Evolutionary conservation across 371 early-diverging fungal species (phyloP).

Genomic region (Rhizopus stolonifer): DNA sequence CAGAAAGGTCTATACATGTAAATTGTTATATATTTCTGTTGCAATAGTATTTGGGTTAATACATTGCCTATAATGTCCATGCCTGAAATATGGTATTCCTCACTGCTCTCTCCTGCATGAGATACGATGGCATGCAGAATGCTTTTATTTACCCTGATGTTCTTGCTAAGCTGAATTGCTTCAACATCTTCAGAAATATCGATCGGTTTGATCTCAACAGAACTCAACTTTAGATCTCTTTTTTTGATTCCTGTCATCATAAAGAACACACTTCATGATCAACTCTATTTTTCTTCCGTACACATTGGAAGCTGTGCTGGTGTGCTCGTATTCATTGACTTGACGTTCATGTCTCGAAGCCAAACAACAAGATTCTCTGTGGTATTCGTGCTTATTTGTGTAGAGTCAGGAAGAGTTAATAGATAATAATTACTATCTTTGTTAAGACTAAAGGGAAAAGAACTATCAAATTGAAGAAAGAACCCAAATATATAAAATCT

Average conservation of each 20-base stretch:
- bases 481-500: too few species aligned
- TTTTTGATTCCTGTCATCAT: constrained; percentile 6
- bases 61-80: constrained; percentile 5
- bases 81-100: constrained; percentile 1
- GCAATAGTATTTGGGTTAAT: too few species aligned
- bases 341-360: constrained; percentile 2
- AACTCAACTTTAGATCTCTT: constrained; percentile 2
- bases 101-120: constrained; percentile 2
- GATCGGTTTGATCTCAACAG: constrained; percentile 5
- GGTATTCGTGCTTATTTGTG: too few species aligned
- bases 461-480: too few species aligned
- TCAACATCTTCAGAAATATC: constrained; percentile 4
- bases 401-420: too few species aligned
- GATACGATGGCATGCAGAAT: constrained; percentile 2
- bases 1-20: constrained; percentile 3
- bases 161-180: constrained; percentile 5
- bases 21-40: background rate
- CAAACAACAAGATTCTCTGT: constrained; percentile 2
- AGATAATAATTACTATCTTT: too few species aligned
- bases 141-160: constrained; percentile 7
- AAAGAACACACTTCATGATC: constrained; percentile 4
- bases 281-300: constrained; percentile 6
- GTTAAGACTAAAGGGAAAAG: too few species aligned
- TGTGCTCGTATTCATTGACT: constrained; percentile 1
- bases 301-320: background rate